Base-by-base conservation (phyloP, 768 basidiomycete species). In the Dictyophora rubrovolvata region DNA sequence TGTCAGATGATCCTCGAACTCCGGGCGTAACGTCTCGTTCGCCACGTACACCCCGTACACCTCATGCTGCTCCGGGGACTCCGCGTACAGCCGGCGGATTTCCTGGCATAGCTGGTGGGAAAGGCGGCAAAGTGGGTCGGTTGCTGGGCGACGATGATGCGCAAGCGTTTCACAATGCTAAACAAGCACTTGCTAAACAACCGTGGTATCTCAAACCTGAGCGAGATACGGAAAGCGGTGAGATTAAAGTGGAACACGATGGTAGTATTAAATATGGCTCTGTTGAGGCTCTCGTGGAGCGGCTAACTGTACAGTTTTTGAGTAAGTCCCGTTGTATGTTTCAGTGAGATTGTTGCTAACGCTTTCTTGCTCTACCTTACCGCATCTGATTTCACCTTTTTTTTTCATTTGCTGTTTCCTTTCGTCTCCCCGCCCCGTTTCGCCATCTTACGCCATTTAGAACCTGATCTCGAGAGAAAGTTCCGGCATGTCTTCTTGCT, bases 401-500 rank as follows among this genome's bases (percentile, higher is more conserved):
- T 8, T n/a, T 36, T n/a, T n/a, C n/a, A n/a, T n/a, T n/a, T n/a
- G n/a, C n/a, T n/a, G n/a, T n/a, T n/a, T n/a, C n/a, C n/a, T n/a
- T n/a, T n/a, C n/a, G 22, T 22, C 20, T 36, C 8, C 23, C 35
- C 20, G 18, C 34, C 21, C 33, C 1, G n/a, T 51, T 48, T 36
- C n/a, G 22, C n/a, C 33, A n/a, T 20, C 48, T 20, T 21, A 20
- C 46, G 37, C 55, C 36, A 42, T 48, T 56, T 46, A 61, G 60
- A 20, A 50, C 20, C 36, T 17, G 54, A 56, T 33, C 59, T 67
- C 21, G 68, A 69, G 28, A 61, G 33, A 22, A 62, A 68, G 11
- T 86, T 77, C 67, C 74, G 77, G 23, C 74, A 77, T 34, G 77
- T 81, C n/a, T 94, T 95, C 73, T 75, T 94, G 49, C 84, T 82